Evolutionary conservation across 2,329 filamentous ascomycete genomes (phyloP).

Genomic region (Calycina herbarum): DNA sequence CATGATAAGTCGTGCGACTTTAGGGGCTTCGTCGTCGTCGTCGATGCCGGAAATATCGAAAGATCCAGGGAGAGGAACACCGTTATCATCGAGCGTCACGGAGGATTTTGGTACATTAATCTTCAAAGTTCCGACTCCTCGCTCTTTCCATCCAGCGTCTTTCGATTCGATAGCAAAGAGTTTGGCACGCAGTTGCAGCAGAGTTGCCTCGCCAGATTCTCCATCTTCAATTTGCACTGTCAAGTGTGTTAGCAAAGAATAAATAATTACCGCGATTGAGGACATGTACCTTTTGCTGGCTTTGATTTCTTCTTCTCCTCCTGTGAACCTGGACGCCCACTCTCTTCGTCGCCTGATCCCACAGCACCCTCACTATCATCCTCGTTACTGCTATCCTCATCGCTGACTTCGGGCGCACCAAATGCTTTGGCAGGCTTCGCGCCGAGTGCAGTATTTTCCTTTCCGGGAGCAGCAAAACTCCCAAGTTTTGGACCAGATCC

Average conservation of each 20-base stretch:
- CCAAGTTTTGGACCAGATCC: slow-evolving; percentile 49
- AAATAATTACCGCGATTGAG: background rate
- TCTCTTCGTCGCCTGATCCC: slow-evolving; percentile 47
- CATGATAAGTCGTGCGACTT: slow-evolving; percentile 75
- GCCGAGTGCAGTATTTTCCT: slow-evolving; percentile 46
- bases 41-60: slow-evolving; percentile 58
- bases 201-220: slow-evolving; percentile 77
- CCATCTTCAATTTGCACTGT: slow-evolving; percentile 76
- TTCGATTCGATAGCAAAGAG: slow-evolving; percentile 73
- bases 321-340: slow-evolving; percentile 49
- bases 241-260: slow-evolving; percentile 24
- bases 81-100: slow-evolving; percentile 54
- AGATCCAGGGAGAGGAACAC: slow-evolving; percentile 41
- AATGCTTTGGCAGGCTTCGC: slow-evolving; percentile 71
- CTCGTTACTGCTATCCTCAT: slow-evolving; percentile 48
- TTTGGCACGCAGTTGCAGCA: slow-evolving; percentile 77
- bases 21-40: slow-evolving; percentile 41
- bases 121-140: slow-evolving; percentile 80
- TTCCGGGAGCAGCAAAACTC: slow-evolving; percentile 69
- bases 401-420: slow-evolving; percentile 71
- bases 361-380: slow-evolving; percentile 44
- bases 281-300: slow-evolving; percentile 66
- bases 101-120: slow-evolving; percentile 70
- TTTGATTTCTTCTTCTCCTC: slow-evolving; percentile 63
- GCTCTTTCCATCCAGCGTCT: slow-evolving; percentile 78